These are phyloP conservation scores for Lactuca saligna DNA, from an alignment of 129 eudicot species.

Conservation along the genomic window DNA sequence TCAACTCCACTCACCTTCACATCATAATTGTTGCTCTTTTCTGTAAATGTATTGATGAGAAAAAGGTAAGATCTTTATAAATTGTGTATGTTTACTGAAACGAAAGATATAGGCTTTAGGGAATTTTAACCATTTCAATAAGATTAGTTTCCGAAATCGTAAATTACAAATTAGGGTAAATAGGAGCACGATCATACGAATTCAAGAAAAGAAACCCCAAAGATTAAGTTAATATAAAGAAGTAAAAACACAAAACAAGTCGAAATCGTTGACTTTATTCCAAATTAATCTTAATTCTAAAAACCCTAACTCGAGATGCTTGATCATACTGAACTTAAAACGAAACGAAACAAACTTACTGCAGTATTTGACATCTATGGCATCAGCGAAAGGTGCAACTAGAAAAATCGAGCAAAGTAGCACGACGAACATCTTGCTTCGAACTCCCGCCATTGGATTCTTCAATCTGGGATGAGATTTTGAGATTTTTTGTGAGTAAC, in stretches of 20 bases:
- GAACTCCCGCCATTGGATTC: conserved; percentile 39
- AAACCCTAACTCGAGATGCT: conserved; percentile 19
- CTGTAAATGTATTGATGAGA: conserved; percentile 33
- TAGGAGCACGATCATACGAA: conserved; percentile 1
- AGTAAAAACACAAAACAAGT: background rate
- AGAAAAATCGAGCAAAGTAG: conserved; percentile 29
- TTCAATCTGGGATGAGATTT: background rate
- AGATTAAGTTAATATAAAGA: conserved; percentile 1
- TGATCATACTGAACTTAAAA: background rate
- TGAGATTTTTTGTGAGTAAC: conserved; percentile 13
- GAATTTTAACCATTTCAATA: background rate
- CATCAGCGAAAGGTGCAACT: conserved; percentile 29
- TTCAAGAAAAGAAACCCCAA: conserved; percentile 11
- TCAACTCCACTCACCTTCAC: conserved; percentile 63
- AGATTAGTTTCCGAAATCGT: conserved; percentile 3
- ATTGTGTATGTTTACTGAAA: background rate
- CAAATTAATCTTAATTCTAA: background rate
- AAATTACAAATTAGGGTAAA: conserved; percentile 6
- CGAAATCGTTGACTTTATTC: background rate
- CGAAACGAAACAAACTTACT: conserved; percentile 25
- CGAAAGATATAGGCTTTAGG: background rate
- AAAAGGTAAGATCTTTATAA: conserved; percentile 14
- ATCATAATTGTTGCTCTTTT: conserved; percentile 45
- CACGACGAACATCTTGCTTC: conserved; percentile 22
- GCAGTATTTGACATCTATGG: conserved; percentile 56